Conservation (phyloP, 805 yeast genomes). For the Metschnikowia noctiluminum region DNA sequence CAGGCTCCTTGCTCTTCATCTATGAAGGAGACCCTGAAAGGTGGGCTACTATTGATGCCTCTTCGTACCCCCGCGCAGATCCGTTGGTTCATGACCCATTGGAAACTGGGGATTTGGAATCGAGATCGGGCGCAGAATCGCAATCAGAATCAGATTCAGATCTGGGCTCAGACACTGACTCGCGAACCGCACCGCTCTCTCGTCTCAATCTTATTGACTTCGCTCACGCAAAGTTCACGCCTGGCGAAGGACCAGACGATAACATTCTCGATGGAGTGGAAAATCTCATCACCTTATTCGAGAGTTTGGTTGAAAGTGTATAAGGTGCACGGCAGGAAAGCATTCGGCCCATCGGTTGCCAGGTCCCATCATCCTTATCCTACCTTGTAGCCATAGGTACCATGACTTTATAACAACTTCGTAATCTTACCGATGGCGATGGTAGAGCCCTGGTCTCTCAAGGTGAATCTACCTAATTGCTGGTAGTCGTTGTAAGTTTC, state of each 20-base stretch:
- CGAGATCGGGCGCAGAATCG: conserved; percentile 20
- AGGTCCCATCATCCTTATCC: not conserved
- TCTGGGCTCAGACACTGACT: conserved; percentile 17
- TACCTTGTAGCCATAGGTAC: not conserved
- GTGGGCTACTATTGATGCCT: conserved; percentile 39
- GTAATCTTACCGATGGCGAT: conserved; percentile 98
- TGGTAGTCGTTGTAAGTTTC: conserved; percentile 92
- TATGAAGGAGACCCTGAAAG: conserved; percentile 63
- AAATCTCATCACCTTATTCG: conserved; percentile 48
- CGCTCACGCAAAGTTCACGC: conserved; percentile 73
- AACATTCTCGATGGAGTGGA: conserved; percentile 69
- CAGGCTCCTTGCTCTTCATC: conserved; percentile 70
- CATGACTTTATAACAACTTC: conserved; percentile 56
- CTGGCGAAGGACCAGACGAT: conserved; percentile 68
- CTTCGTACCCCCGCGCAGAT: conserved; percentile 20
- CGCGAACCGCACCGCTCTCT: conserved; percentile 3
- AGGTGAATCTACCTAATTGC: conserved; percentile 95
- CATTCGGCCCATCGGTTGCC: too few species aligned
- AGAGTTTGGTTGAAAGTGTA: conserved; percentile 16
- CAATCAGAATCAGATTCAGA: not conserved
- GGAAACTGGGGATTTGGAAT: conserved; percentile 18
- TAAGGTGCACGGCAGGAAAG: not conserved
- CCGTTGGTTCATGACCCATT: conserved; percentile 21
- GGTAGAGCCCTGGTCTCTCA: conserved; percentile 97
- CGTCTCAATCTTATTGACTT: conserved; percentile 75